Percentiles rank a stretch among this genome's conserved stretches.
Evolutionary conservation across 2,329 filamentous ascomycete species (phyloP).

Genomic region (Microcyclosporella mali): DNA sequence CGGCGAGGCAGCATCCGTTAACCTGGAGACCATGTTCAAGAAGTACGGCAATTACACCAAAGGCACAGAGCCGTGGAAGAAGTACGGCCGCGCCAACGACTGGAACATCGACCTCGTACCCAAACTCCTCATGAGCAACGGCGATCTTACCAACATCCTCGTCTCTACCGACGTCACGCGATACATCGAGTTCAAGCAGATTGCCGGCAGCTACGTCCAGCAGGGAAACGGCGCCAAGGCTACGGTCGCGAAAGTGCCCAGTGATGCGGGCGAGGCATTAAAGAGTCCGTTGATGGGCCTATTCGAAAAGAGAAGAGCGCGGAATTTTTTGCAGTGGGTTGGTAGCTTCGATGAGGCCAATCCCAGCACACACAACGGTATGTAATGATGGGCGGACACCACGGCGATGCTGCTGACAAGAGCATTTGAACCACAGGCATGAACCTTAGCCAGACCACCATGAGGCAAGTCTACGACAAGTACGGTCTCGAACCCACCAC

Average conservation of each 20-base stretch:
- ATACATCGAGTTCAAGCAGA: constrained; percentile 53
- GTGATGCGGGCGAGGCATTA: constrained; percentile 83
- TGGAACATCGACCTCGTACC: constrained; percentile 99
- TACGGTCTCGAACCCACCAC: constrained; percentile 86
- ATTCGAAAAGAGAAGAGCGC: constrained; percentile 95
- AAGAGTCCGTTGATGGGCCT: constrained; percentile 92
- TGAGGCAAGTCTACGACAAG: constrained; percentile 99
- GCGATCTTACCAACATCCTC: constrained; percentile 96
- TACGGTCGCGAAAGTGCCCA: constrained; percentile 93
- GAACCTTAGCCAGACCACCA: constrained; percentile 69
- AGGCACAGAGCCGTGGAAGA: constrained; percentile 92
- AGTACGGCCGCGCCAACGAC: constrained; percentile 92
- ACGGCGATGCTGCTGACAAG: constrained; percentile 9
- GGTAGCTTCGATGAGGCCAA: constrained; percentile 79
- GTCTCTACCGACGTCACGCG: constrained; percentile 74
- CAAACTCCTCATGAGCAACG: constrained; percentile 97
- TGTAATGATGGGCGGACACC: constrained; percentile 2
- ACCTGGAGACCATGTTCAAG: constrained; percentile 95
- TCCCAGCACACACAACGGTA: constrained; percentile 83
- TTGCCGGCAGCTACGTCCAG: constrained; percentile 94
- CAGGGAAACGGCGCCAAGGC: constrained; percentile 76
- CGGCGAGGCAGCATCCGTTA: constrained; percentile 93
- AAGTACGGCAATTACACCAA: constrained; percentile 78
- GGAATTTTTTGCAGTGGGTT: constrained; percentile 94
- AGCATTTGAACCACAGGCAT: constrained; percentile 61